phyloP scores from a whole-genome alignment of 2,329 filamentous ascomycete genomes.

The Neopestalotiopsis clavispora region DNA sequence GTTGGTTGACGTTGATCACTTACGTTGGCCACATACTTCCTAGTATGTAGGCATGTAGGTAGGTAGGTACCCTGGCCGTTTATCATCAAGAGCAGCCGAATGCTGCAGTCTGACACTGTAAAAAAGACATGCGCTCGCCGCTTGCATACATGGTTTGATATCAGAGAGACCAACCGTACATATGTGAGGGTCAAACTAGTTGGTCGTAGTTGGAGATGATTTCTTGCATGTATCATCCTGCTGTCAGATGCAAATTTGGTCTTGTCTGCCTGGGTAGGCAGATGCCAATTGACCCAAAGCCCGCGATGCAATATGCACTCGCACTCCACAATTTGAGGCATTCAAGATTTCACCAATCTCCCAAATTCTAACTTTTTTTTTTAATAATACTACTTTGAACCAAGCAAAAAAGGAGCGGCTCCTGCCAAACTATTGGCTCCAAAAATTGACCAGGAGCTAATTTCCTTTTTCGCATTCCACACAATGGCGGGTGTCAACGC shows the following conservation, averaged over 20 bases:
- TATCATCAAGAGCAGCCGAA: background rate
- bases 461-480: conserved; percentile 14
- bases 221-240: background rate
- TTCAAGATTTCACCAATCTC: background rate
- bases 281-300: too few species aligned
- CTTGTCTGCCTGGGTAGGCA: too few species aligned
- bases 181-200: too few species aligned
- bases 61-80: background rate
- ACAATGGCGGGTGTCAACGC: conserved; percentile 8
- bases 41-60: too few species aligned
- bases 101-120: background rate
- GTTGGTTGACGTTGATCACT: background rate
- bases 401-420: background rate
- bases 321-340: too few species aligned
- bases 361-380: background rate
- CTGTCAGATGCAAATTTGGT: background rate
- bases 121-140: background rate
- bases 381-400: background rate
- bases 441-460: background rate
- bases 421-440: conserved; percentile 8
- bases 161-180: background rate
- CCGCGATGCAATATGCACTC: too few species aligned
- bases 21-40: background rate
- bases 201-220: too few species aligned
- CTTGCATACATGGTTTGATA: background rate